phyloP scores from a whole-genome alignment of 345 rosid genomes.

The Balakata baccata region DNA sequence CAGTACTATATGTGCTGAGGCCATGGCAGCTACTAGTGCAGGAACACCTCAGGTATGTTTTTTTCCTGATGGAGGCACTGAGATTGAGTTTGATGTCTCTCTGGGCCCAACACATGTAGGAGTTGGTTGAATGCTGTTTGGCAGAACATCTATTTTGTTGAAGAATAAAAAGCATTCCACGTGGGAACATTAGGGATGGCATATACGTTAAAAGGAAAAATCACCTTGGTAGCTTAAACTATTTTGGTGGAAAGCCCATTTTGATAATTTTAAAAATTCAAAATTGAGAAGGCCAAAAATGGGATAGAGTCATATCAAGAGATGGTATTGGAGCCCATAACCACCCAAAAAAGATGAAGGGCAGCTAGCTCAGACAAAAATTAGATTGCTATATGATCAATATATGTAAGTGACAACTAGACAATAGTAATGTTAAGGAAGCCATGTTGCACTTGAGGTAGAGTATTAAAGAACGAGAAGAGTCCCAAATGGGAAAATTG shows the following conservation, averaged over 20 bases:
- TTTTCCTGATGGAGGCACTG: not conserved
- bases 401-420: no score
- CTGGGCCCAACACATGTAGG: not conserved
- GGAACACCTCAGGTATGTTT: constrained; percentile 79
- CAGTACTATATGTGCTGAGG: constrained; percentile 95
- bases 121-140: not conserved
- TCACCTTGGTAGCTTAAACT: not conserved
- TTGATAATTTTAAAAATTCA: no score
- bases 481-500: not conserved
- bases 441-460: no score
- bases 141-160: not conserved
- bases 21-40: constrained; percentile 97
- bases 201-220: not conserved
- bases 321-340: no score
- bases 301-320: no score
- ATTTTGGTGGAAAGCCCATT: not conserved
- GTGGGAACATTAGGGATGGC: not conserved
- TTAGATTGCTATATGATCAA: no score
- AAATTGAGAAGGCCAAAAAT: no score
- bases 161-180: not conserved
- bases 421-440: no score
- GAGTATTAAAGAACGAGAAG: not conserved
- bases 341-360: no score
- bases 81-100: not conserved
- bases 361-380: no score